A percentile compares a stretch with the other conserved stretches of the same genome.
These are phyloP conservation scores for Firmiana major DNA, from an alignment of 345 rosid species.

Conservation along the genomic window DNA sequence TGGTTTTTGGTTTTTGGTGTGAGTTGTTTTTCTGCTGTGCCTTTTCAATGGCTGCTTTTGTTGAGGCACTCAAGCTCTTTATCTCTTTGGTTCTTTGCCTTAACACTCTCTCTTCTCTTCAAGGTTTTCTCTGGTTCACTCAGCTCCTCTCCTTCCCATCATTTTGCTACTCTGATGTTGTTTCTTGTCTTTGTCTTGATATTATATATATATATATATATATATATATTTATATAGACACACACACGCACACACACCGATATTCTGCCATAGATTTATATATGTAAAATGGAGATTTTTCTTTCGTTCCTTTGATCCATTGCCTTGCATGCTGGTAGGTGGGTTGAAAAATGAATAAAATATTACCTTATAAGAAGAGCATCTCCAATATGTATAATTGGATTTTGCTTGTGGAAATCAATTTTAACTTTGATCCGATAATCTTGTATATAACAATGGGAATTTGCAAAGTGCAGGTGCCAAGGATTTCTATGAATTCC, in stretches of 20 bases:
- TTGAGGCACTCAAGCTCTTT: constrained; percentile 31
- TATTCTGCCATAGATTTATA: no score
- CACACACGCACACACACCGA: no score
- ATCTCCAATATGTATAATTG: no score
- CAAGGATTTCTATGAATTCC: constrained; percentile 27
- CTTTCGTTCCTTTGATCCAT: no score
- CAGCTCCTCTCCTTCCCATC: constrained; percentile 9
- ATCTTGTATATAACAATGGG: not conserved
- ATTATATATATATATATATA: not conserved
- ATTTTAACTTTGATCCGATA: not conserved
- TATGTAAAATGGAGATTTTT: no score
- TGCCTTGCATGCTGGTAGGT: no score
- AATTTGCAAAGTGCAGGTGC: constrained; percentile 27
- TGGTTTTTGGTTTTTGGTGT: not conserved
- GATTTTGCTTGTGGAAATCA: not conserved
- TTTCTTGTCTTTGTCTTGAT: not conserved
- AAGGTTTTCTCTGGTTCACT: constrained; percentile 29
- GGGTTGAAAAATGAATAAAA: no score
- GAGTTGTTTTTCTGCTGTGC: constrained; percentile 21
- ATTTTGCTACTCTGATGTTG: not conserved
- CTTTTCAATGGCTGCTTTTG: constrained; percentile 42
- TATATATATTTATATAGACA: not conserved
- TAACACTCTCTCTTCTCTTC: constrained; percentile 37
- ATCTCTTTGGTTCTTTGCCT: constrained; percentile 30
- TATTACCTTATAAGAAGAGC: no score